A percentile compares a stretch with the other conserved stretches of the same genome.
Evolutionary conservation across 2,329 filamentous ascomycete genomes (phyloP).

Genomic region (Ophiostoma ulmi): DNA sequence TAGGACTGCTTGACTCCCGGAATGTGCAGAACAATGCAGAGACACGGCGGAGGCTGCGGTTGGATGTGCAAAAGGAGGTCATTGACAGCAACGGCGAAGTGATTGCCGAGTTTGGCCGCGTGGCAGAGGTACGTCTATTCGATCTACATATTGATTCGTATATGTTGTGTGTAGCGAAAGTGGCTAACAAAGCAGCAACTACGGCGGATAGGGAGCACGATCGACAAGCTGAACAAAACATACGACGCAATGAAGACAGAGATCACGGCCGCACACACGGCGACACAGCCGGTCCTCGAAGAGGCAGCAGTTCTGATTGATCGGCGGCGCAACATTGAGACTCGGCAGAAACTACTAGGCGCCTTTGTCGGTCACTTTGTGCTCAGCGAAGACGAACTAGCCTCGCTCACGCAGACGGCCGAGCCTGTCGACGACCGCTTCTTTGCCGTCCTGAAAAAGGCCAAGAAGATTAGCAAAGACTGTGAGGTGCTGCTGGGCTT

Average conservation of each 20-base stretch:
- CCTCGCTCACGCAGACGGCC: conserved; percentile 68
- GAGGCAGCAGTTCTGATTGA: conserved; percentile 70
- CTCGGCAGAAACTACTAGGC: conserved; percentile 70
- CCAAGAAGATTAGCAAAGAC: conserved; percentile 82
- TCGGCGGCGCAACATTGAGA: conserved; percentile 69
- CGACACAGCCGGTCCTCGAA: conserved; percentile 67
- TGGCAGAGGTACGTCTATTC: conserved; percentile 65
- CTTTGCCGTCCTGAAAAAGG: conserved; percentile 69
- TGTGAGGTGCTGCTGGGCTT: conserved; percentile 85
- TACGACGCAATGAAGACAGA: conserved; percentile 77
- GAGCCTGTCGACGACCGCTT: conserved; percentile 83
- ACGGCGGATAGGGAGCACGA: conserved; percentile 71
- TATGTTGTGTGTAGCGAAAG: no score
- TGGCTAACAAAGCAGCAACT: conserved; percentile 61
- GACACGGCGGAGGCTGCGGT: conserved; percentile 69
- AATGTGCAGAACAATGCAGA: conserved; percentile 69
- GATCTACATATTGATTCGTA: neutral
- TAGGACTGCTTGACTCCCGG: conserved; percentile 70
- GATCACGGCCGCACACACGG: conserved; percentile 66
- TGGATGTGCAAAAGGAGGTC: conserved; percentile 85
- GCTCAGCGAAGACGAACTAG: conserved; percentile 72
- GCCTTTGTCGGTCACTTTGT: conserved; percentile 80
- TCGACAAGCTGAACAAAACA: conserved; percentile 71
- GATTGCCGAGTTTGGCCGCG: conserved; percentile 78
- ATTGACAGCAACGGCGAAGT: conserved; percentile 89